Base-by-base conservation (phyloP, 2,329 filamentous ascomycete species). In the Fusarium denticulatum region DNA sequence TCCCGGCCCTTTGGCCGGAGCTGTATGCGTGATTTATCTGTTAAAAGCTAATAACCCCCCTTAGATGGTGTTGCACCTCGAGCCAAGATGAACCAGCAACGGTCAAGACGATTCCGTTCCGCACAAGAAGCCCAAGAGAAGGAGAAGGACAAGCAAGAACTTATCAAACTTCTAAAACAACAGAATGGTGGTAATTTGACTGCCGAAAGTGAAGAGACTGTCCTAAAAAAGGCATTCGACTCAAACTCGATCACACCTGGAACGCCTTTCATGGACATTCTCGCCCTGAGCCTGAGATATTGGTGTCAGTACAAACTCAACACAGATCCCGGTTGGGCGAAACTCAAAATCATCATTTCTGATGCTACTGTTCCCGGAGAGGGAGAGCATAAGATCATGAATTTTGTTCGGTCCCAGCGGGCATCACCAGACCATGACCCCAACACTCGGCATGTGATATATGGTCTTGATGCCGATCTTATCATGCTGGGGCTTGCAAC, bases 61-160 rank as follows among this genome's bases (percentile, higher is more conserved):
- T 18, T 49, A 95, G 96, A 99, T 84, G 96, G 96, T 81, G 96
- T 99, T 73, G 96, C 96, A 9, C 97, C 96, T 52, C 93, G 96
- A 82, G 97, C 97, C 67, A 99, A 99, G 85, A 99, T 99, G 96
- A 99, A 99, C 82, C 97, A 99, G 82, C 96, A 99, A 85, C 94
- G 96, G 71, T 97, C 96, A 46, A 91, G 96, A 82, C 94, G 96
- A 79, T 99, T 99, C 85, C 92, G 96, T 71, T 93, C 96, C 28
- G 96, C 95, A 5, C 94, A 96, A 81, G 96, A 99, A 81, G 96
- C 96, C 22, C 92, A 94, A 80, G 95, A 98, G 81, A 97, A 98
- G 81, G 95, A 97, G 79, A 91, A 93, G 65, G 94, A 98, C 80
- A 97, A 97, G 80, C 91, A 93, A 72, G 94, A 97, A 81, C 91